Conservation (phyloP, 345 rosid genomes). For the Gossypium turneri region DNA sequence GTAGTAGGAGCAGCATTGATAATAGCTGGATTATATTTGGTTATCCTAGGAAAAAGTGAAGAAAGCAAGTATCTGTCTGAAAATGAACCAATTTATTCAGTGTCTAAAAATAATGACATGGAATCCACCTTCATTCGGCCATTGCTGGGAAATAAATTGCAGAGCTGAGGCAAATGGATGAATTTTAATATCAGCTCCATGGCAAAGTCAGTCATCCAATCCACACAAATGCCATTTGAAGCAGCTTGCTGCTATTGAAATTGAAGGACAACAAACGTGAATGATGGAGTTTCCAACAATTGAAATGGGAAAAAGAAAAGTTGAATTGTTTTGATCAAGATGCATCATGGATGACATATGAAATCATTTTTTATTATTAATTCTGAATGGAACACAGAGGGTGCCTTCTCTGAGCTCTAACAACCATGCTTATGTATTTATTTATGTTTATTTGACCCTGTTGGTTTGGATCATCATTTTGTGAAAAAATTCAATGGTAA, state of each 20-base stretch:
- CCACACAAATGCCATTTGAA: neutral
- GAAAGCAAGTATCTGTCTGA: constrained; percentile 34
- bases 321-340: neutral
- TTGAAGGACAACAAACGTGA: neutral
- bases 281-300: neutral
- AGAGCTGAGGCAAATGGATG: neutral
- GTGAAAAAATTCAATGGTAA: neutral
- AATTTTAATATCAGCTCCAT: no score
- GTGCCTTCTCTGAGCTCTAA: neutral
- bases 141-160: constrained; percentile 18
- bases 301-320: neutral
- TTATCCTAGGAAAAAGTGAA: constrained; percentile 56
- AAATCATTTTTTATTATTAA: neutral
- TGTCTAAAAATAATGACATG: constrained; percentile 14
- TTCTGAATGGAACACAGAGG: neutral
- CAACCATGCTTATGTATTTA: neutral
- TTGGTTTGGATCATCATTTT: neutral
- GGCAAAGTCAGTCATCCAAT: neutral
- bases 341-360: neutral
- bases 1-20: constrained; percentile 53
- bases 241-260: neutral
- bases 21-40: constrained; percentile 51
- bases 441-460: neutral
- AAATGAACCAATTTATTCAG: constrained; percentile 5
- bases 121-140: constrained; percentile 30